Evolutionary conservation across 495 filamentous ascomycete genomes (phyloP).

Genomic region (Choiromyces venosus): DNA sequence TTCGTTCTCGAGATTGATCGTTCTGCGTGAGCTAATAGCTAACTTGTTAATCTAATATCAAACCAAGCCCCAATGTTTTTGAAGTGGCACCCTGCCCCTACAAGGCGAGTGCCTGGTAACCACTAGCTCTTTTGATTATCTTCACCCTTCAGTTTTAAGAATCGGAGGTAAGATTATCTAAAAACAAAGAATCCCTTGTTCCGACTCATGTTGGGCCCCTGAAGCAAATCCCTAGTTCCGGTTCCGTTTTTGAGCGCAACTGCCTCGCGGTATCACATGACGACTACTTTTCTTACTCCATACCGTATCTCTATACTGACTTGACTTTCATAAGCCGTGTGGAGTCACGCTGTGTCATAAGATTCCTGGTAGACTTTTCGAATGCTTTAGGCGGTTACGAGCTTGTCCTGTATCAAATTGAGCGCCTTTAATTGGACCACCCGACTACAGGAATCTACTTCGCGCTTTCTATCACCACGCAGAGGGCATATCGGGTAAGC

Average conservation of each 20-base stretch:
- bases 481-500: not conserved
- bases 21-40: not conserved
- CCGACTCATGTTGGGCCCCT: not conserved
- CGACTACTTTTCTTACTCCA: not conserved
- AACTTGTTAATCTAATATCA: not conserved
- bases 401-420: not conserved
- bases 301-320: not conserved
- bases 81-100: not conserved
- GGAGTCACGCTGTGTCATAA: not conserved
- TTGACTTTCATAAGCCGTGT: not conserved
- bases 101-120: too few relatives aligned
- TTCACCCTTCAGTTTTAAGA: not conserved
- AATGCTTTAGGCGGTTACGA: not conserved
- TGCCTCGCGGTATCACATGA: not conserved
- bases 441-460: not conserved
- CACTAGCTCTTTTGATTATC: too few relatives aligned
- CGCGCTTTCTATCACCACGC: not conserved
- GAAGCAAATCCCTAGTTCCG: not conserved
- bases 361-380: not conserved
- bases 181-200: not conserved
- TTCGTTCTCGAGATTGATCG: not conserved
- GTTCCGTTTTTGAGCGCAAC: not conserved
- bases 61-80: not conserved
- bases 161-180: not conserved
- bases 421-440: not conserved